Evolutionary conservation across 1,284 basidiomycete species (phyloP), one percentile per base, ranked within the genome.

Genomic region (Malassezia psittaci): DNA sequence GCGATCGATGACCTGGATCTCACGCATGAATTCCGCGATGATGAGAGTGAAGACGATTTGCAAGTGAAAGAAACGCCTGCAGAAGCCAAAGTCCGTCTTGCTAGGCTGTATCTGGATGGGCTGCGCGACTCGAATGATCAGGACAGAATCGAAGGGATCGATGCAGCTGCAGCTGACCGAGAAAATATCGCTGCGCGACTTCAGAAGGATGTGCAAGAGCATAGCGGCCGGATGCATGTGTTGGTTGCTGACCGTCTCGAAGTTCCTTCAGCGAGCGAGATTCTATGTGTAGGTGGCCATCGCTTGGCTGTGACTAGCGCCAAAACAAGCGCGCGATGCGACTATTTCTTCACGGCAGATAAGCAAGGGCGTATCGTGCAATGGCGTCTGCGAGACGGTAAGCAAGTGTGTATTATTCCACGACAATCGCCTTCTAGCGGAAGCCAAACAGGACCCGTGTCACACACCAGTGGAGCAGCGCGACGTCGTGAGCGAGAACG

Each of bases 151-250:
- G 60, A 65, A 36, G 67, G 67, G 48, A 88, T 85, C 61, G 91
- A 98, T 70, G 93, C 93, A 2, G 89, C 88, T 0, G 89, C 91
- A 63, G 84, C 93, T 46, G 91, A 96, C 78, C 82, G 83, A 63
- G 90, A 96, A 61, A 81, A 94, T 63, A 88, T 98, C 60, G 87
- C 88, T 41, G 82, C 89, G 15, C 79, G 91, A 45, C 78, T 98
- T 61, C 87, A 88, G 34, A 65, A 65, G 57, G 71, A 72, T 44
- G 68, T 68, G 11, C 55, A 64, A 11, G 63, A 68, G 21, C 54
- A 62, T 21, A 60, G 60, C 19, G 64, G 70, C 46, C 88, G 85
- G 74, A 77, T 90, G n/a, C 86, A 90, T 75, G 75, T 86, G 35
- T 87, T 86, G 68, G 78, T 91, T 35, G 55, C 54, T 18, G 21